Percentiles rank a stretch among this genome's conserved stretches.
Conservation (phyloP, 2,329 filamentous ascomycete genomes). For the Exophiala oligosperma region DNA sequence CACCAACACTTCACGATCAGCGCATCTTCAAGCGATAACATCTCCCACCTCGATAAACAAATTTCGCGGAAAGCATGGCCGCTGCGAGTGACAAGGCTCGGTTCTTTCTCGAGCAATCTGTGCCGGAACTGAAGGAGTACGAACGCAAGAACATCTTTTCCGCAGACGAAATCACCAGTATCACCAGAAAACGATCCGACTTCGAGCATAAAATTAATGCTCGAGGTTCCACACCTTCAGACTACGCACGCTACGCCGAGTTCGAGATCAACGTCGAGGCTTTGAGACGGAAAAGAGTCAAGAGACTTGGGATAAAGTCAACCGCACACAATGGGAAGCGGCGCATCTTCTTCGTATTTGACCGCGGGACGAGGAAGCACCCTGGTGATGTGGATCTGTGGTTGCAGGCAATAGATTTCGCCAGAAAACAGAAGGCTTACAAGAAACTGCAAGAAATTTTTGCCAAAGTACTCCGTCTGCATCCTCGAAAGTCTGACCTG, state of each 20-base stretch:
- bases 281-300: constrained; percentile 78
- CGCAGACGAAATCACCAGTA: constrained; percentile 83
- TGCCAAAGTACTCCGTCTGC: constrained; percentile 73
- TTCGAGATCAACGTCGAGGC: constrained; percentile 69
- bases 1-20: background rate
- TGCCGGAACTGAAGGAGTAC: constrained; percentile 89
- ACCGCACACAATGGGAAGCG: constrained; percentile 72
- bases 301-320: constrained; percentile 74
- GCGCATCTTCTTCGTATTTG: constrained; percentile 84
- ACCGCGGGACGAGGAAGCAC: constrained; percentile 81
- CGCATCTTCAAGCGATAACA: background rate
- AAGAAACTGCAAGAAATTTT: constrained; percentile 62
- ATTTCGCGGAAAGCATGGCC: constrained; percentile 60
- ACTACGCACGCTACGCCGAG: constrained; percentile 81
- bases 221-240: constrained; percentile 70
- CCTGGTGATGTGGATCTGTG: constrained; percentile 79
- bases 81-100: constrained; percentile 89
- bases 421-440: constrained; percentile 64
- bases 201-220: constrained; percentile 90
- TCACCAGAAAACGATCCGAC: constrained; percentile 86
- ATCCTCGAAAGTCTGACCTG: constrained; percentile 77
- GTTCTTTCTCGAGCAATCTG: constrained; percentile 88
- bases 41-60: background rate
- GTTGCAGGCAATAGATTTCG: constrained; percentile 86
- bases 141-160: constrained; percentile 89